phyloP scores from a whole-genome alignment of 352 stramenopile species.

The Thraustotheca clavata region DNA sequence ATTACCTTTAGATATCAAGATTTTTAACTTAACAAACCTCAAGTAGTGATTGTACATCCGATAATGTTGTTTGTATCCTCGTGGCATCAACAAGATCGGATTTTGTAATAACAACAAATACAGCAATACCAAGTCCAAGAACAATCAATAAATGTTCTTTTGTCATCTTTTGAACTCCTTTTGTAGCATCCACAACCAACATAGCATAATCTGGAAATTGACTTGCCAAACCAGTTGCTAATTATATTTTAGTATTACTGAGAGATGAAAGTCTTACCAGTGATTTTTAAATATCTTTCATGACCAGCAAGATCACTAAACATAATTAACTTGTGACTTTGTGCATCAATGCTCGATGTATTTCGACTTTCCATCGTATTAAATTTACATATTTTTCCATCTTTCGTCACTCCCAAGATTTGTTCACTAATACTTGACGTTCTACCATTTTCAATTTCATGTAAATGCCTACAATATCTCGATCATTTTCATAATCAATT shows the following conservation, averaged over 20 bases:
- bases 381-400: slow-evolving; percentile 24
- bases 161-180: slow-evolving; percentile 67
- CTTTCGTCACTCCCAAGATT: slow-evolving; percentile 38
- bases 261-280: slow-evolving; percentile 19
- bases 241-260: background rate
- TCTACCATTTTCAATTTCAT: slow-evolving; percentile 84
- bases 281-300: slow-evolving; percentile 87
- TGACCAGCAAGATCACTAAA: slow-evolving; percentile 70
- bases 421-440: slow-evolving; percentile 87
- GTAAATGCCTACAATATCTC: slow-evolving; percentile 43
- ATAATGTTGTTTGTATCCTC: slow-evolving; percentile 41
- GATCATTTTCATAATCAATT: background rate
- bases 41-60: slow-evolving; percentile 40
- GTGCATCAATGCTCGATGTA: slow-evolving; percentile 17
- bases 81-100: slow-evolving; percentile 35
- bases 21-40: slow-evolving; percentile 24
- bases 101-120: slow-evolving; percentile 83
- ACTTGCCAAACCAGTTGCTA: slow-evolving; percentile 64
- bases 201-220: slow-evolving; percentile 83
- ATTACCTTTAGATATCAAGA: too few relatives aligned
- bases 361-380: slow-evolving; percentile 15
- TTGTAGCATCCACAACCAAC: slow-evolving; percentile 62
- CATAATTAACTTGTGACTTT: slow-evolving; percentile 22
- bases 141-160: slow-evolving; percentile 71
- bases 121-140: slow-evolving; percentile 48